Evolutionary conservation across 345 rosid species (phyloP).

Genomic region (Hibiscus tridactylites): DNA sequence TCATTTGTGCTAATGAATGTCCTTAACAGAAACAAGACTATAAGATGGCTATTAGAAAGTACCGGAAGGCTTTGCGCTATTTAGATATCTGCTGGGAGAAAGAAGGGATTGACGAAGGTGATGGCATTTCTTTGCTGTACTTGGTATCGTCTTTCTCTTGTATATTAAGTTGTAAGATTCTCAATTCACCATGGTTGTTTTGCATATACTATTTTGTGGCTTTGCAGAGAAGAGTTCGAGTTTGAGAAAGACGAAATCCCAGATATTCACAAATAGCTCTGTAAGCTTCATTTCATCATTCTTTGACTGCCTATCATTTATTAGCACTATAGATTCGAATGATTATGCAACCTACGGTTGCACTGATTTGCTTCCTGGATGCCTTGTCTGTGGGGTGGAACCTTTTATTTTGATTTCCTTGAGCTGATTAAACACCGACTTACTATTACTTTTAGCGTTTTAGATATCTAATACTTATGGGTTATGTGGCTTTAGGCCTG

Average conservation of each 20-base stretch:
- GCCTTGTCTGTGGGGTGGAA: too few relatives aligned
- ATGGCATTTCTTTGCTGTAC: not conserved
- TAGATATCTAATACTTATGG: not conserved
- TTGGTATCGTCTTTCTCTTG: not conserved
- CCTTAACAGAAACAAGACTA: slow-evolving; percentile 70
- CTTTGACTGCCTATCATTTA: not conserved
- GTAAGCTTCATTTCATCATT: slow-evolving; percentile 38
- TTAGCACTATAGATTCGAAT: not conserved
- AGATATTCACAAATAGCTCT: slow-evolving; percentile 82
- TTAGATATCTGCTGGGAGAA: slow-evolving; percentile 97
- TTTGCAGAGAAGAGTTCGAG: slow-evolving; percentile 59
- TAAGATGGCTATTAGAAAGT: slow-evolving; percentile 92
- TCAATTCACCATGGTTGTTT: not conserved
- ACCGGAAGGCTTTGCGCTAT: slow-evolving; percentile 81
- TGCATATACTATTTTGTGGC: slow-evolving; percentile 6
- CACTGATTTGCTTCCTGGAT: too few relatives aligned
- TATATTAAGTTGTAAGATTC: not conserved
- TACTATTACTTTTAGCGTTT: not conserved
- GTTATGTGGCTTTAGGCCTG: slow-evolving; percentile 50
- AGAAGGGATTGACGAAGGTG: slow-evolving; percentile 91
- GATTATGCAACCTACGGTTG: not conserved
- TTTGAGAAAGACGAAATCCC: slow-evolving; percentile 83
- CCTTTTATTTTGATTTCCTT: not conserved
- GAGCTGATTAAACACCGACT: not conserved
- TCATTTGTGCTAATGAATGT: not conserved